phyloP scores from a whole-genome alignment of 192 early-diverging fungal species.

The Podila minutissima region DNA sequence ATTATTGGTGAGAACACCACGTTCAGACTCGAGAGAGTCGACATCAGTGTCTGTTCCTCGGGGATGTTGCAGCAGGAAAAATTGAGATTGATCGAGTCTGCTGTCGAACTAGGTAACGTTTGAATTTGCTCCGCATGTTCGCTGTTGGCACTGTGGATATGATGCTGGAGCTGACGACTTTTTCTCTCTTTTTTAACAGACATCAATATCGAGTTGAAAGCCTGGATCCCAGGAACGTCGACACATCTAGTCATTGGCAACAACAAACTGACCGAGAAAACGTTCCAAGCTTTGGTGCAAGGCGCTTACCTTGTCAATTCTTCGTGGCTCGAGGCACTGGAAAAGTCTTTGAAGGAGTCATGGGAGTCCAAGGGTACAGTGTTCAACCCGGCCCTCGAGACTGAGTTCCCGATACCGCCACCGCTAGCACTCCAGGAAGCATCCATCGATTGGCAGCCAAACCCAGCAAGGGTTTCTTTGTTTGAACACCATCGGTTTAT shows the following conservation, averaged over 20 bases:
- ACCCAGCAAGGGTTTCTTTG: slow-evolving; percentile 7
- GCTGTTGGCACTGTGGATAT: not conserved
- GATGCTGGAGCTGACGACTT: not conserved
- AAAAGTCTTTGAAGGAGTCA: slow-evolving; percentile 7
- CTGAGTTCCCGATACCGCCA: slow-evolving; percentile 6
- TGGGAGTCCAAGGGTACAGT: slow-evolving; percentile 25
- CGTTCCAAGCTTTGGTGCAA: slow-evolving; percentile 33
- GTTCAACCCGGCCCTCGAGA: slow-evolving; percentile 6
- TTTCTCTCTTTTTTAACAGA: slow-evolving; percentile 7
- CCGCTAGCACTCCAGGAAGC: slow-evolving; percentile 4
- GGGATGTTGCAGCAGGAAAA: slow-evolving; percentile 19
- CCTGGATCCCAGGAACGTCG: slow-evolving; percentile 32
- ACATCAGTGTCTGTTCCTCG: slow-evolving; percentile 30
- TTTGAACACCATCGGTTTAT: slow-evolving; percentile 34
- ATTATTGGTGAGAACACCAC: slow-evolving; percentile 32
- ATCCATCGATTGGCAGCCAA: slow-evolving; percentile 30
- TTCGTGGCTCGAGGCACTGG: slow-evolving; percentile 11
- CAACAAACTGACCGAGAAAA: slow-evolving; percentile 21
- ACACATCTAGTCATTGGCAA: slow-evolving; percentile 41
- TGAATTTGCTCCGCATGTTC: not conserved
- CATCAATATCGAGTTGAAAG: slow-evolving; percentile 19
- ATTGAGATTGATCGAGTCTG: slow-evolving; percentile 14
- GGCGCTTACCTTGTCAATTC: slow-evolving; percentile 28
- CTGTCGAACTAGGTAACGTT: slow-evolving; percentile 35
- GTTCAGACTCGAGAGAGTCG: slow-evolving; percentile 35